Evolutionary conservation across 1,284 basidiomycete species (phyloP).

Genomic region (Quambalaria eucalypti): DNA sequence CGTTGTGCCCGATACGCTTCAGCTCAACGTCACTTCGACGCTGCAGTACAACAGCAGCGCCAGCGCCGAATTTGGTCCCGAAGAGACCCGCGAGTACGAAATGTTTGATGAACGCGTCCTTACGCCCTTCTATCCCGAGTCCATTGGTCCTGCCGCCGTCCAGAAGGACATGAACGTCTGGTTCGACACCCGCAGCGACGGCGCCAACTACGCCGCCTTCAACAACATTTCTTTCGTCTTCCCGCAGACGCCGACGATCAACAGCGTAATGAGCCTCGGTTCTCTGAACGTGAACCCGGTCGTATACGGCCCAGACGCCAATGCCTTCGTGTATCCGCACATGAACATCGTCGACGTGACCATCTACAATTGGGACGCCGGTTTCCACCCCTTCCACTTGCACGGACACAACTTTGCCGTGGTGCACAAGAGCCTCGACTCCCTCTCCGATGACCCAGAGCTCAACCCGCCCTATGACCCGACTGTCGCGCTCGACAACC

Average conservation of each 20-base stretch:
- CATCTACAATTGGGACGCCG: slow-evolving; percentile 67
- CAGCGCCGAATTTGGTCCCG: not conserved
- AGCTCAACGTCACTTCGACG: slow-evolving; percentile 37
- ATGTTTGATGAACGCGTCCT: slow-evolving; percentile 50
- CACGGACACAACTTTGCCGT: slow-evolving; percentile 48
- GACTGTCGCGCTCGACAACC: slow-evolving; percentile 64
- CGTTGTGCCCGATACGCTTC: slow-evolving; percentile 24
- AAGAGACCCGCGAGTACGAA: slow-evolving; percentile 18
- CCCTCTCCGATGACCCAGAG: slow-evolving; percentile 63
- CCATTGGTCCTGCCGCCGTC: slow-evolving; percentile 45
- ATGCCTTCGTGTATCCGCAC: slow-evolving; percentile 65
- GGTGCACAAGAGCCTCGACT: slow-evolving; percentile 63
- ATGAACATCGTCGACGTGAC: slow-evolving; percentile 69
- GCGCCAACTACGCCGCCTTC: slow-evolving; percentile 45
- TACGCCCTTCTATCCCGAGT: slow-evolving; percentile 43
- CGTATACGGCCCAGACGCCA: slow-evolving; percentile 11
- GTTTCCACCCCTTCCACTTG: slow-evolving; percentile 57
- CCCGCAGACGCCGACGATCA: slow-evolving; percentile 46
- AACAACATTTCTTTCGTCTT: slow-evolving; percentile 46
- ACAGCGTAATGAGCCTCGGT: slow-evolving; percentile 68
- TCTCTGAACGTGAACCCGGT: slow-evolving; percentile 2
- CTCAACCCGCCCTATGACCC: slow-evolving; percentile 69
- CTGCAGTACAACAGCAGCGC: slow-evolving; percentile 18
- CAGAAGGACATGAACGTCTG: slow-evolving; percentile 48
- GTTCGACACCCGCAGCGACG: slow-evolving; percentile 50